A percentile compares a stretch with the other conserved stretches of the same genome.
These are phyloP conservation scores for Priceomyces castillae DNA, from an alignment of 805 yeast genomes.

Conservation along the genomic window DNA sequence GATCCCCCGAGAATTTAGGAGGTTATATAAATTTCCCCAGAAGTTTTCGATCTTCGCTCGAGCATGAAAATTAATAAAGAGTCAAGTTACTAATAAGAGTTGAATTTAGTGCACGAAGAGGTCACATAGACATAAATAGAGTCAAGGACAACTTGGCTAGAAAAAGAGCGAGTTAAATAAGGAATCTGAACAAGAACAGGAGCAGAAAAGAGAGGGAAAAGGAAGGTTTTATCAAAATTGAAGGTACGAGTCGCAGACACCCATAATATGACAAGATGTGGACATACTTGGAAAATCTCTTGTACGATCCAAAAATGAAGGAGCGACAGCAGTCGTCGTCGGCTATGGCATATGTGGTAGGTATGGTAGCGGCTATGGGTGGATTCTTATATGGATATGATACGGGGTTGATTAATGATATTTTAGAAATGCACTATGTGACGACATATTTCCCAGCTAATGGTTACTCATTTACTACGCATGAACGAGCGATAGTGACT, in stretches of 20 bases:
- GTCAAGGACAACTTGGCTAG: not conserved
- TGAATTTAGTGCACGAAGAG: not conserved
- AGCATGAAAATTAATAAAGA: not conserved
- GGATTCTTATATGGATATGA: constrained; percentile 89
- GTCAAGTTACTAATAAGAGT: not conserved
- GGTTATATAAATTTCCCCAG: not conserved
- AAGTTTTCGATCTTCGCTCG: not conserved
- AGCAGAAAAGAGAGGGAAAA: too few relatives aligned
- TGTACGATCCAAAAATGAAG: constrained; percentile 35
- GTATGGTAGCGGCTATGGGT: constrained; percentile 83
- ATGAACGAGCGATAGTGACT: constrained; percentile 67
- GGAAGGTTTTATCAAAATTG: too few relatives aligned
- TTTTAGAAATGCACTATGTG: constrained; percentile 74
- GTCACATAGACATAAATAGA: not conserved
- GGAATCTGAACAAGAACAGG: too few relatives aligned
- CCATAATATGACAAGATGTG: constrained; percentile 4
- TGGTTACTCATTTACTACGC: constrained; percentile 49
- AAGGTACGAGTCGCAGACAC: not conserved
- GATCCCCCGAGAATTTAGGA: not conserved
- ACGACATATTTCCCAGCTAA: constrained; percentile 51
- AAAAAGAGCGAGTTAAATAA: not conserved
- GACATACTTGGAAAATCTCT: constrained; percentile 14
- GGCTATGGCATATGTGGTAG: constrained; percentile 67
- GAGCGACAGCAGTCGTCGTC: constrained; percentile 50
- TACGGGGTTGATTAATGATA: constrained; percentile 80